Evolutionary conservation across 78 protist genomes (phyloP).

Genomic region (Diacronema lutheri): DNA sequence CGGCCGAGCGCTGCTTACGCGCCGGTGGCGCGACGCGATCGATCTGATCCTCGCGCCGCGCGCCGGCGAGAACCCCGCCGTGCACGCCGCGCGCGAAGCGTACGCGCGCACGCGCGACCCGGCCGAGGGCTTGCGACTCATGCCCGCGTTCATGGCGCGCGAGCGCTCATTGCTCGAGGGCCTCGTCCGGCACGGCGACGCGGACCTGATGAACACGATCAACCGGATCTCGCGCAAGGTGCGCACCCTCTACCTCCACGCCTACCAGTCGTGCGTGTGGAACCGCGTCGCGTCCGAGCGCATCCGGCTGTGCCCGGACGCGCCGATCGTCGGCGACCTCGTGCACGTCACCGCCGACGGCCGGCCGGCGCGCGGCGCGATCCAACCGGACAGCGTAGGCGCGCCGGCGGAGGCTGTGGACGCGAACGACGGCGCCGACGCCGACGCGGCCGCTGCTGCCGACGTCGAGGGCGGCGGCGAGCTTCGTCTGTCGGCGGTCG

Average conservation of each 20-base stretch:
- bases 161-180: neutral
- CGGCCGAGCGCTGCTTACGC: constrained; percentile 49
- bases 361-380: neutral
- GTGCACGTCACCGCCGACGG: neutral
- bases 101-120: neutral
- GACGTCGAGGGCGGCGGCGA: neutral
- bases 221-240: constrained; percentile 3
- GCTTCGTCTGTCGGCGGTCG: too few relatives aligned
- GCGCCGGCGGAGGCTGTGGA: neutral
- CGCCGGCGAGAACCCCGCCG: neutral
- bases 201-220: neutral
- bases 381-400: neutral
- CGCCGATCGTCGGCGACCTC: constrained; percentile 55
- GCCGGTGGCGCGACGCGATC: constrained; percentile 1
- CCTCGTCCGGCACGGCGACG: neutral
- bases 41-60: neutral
- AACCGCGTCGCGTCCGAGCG: constrained; percentile 62
- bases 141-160: neutral
- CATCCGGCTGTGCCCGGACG: constrained; percentile 33
- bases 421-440: neutral
- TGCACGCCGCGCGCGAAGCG: neutral
- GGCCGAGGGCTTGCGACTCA: neutral
- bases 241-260: constrained; percentile 57
- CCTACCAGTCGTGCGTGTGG: constrained; percentile 64
- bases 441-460: neutral